Evolutionary conservation across 208 protist species (phyloP), one percentile per base, ranked within the genome.

Genomic region (Leptomonas seymouri): DNA sequence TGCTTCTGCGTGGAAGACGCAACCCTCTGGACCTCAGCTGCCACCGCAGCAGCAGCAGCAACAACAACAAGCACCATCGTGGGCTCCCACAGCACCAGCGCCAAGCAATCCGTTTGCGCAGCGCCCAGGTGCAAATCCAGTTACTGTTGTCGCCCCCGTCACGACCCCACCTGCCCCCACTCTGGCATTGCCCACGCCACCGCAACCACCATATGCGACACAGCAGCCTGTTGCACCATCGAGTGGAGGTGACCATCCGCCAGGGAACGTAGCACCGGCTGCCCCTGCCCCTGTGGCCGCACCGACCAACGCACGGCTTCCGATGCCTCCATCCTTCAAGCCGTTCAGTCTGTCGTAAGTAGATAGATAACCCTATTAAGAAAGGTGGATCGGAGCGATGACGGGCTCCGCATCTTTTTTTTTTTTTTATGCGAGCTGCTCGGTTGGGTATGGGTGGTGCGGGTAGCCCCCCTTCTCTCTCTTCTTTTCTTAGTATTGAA

Each of bases 301-400:
- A 51, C 36, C 58, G 16, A 5, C 58, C 2, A 27, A 23, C 18
- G 58, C 58, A 27, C 39, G 58, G 25, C 70, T 44, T 8, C 71
- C 67, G 25, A 65, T 62, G 14, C 74, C 72, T 5, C 70, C 77
- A 28, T 82, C 77, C 2, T 82, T 82, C 62, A 82, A 74, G 49
- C 77, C 71, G 2, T 82, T 82, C 23, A 50, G 48, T n/a, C 48
- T 62, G 6, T 71, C 48, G 31, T 71, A 65, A 31, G 34, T 45
- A 49, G 9, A 3, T 3, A 39, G 9, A 9, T 39, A 39, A 39
- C 7, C 34, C 34, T 39, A 48, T 48, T 48, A 16, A 48, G 44
- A 48, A 39, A 39, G 34, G 2, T 48, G 44, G 16, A 48, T 3
- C 6, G 14, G 48, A 30, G n/a, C 9, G 16, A 2, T 53, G 2